Evolutionary conservation across 2,329 filamentous ascomycete genomes (phyloP).

Genomic region (Biscogniauxia marginata): DNA sequence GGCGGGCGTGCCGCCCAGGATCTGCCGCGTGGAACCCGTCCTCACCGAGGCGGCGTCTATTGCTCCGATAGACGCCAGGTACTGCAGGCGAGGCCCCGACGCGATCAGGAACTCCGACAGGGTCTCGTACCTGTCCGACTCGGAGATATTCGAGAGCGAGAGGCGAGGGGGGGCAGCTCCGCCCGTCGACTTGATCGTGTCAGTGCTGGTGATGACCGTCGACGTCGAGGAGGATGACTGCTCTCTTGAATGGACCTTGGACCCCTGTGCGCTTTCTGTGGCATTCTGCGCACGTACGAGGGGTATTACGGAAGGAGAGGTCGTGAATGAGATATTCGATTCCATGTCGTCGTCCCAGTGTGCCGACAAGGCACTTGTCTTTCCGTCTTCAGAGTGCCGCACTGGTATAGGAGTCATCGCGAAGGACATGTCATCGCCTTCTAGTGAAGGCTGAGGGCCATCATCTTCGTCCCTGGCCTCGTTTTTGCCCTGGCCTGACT

Average conservation of each 20-base stretch:
- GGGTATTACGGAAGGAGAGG: conserved; percentile 6
- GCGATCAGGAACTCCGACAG: conserved; percentile 21
- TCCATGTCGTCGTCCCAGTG: conserved; percentile 11
- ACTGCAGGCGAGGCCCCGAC: conserved; percentile 17
- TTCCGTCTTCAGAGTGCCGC: neutral
- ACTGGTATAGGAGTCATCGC: neutral
- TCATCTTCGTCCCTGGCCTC: neutral
- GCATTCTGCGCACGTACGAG: conserved; percentile 15
- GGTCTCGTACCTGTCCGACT: conserved; percentile 8
- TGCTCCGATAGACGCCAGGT: conserved; percentile 15
- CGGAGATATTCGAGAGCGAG: conserved; percentile 3
- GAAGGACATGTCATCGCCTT: neutral
- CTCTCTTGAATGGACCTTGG: conserved; percentile 8
- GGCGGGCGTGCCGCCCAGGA: conserved; percentile 16
- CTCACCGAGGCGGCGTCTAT: conserved; percentile 7
- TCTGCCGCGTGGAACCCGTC: conserved; percentile 2
- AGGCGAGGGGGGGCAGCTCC: conserved; percentile 6
- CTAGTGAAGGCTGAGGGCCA: neutral
- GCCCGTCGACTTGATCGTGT: conserved; percentile 5
- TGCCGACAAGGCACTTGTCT: conserved; percentile 1
- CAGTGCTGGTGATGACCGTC: conserved; percentile 5
- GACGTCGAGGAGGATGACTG: conserved; percentile 13
- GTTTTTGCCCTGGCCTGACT: neutral
- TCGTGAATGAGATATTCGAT: conserved; percentile 1
- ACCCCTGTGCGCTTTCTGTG: conserved; percentile 4